These are phyloP conservation scores for Xerocomellus chrysenteron DNA, from an alignment of 768 basidiomycete genomes.

Conservation along the genomic window DNA sequence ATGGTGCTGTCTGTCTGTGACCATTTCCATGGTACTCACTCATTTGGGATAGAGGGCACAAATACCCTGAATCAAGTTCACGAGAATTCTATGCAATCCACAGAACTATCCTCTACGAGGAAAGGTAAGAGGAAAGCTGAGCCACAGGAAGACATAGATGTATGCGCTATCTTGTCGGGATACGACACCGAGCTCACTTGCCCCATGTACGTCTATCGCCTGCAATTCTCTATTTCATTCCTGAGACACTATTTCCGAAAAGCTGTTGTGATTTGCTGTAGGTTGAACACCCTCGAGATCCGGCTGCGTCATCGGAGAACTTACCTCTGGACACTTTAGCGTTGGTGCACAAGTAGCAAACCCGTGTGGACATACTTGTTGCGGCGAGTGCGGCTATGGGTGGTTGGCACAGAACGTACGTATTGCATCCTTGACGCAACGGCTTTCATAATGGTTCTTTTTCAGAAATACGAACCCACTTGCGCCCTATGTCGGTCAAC, in stretches of 20 bases:
- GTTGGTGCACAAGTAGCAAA: conserved; percentile 61
- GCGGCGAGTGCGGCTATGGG: conserved; percentile 62
- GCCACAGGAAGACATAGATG: conserved; percentile 19
- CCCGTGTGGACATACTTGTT: conserved; percentile 74
- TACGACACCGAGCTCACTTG: conserved; percentile 68
- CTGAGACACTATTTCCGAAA: conserved; percentile 21
- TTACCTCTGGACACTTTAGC: conserved; percentile 35
- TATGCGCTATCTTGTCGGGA: conserved; percentile 38
- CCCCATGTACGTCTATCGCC: conserved; percentile 58
- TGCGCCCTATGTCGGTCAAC: conserved; percentile 62
- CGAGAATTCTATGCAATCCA: conserved; percentile 2
- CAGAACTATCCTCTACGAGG: conserved; percentile 18
- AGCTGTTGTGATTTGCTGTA: conserved; percentile 76
- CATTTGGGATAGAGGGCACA: not conserved
- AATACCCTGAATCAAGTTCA: not conserved
- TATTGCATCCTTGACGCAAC: not conserved
- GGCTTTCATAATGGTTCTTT: conserved; percentile 1
- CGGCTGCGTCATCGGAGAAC: not conserved
- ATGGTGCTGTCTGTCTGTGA: not conserved
- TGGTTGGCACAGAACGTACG: conserved; percentile 60
- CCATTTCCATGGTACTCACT: conserved; percentile 7
- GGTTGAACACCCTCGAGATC: conserved; percentile 23
- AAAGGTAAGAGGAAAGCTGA: conserved; percentile 48
- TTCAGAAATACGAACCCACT: conserved; percentile 41
- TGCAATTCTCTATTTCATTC: not conserved